phyloP scores from a whole-genome alignment of 306 rosid genomes.

The Calophaca sinica region DNA sequence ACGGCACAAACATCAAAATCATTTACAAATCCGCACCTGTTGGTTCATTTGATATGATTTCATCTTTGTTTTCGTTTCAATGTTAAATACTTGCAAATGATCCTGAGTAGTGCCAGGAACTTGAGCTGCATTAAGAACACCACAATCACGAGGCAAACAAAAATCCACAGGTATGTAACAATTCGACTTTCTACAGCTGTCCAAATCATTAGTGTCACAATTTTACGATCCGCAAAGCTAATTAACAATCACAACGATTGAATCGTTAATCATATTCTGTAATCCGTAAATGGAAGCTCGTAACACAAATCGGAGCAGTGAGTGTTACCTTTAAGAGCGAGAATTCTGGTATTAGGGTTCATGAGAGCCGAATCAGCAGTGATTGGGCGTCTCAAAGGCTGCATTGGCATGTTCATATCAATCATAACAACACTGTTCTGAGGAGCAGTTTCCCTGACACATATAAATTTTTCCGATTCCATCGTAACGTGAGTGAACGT shows the following conservation, averaged over 20 bases:
- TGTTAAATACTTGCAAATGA: conserved; percentile 82
- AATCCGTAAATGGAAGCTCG: not conserved
- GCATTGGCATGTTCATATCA: conserved; percentile 83
- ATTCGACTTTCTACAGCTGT: not conserved
- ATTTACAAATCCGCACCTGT: conserved; percentile 59
- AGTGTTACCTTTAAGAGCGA: conserved; percentile 71
- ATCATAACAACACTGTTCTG: conserved; percentile 76
- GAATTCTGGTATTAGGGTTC: conserved; percentile 79
- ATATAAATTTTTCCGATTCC: conserved; percentile 86
- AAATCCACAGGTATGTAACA: not conserved
- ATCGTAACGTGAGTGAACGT: conserved; percentile 83
- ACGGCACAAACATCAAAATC: conserved; percentile 11
- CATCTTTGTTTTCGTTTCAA: conserved; percentile 72
- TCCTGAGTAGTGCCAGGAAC: conserved; percentile 83
- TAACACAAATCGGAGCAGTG: conserved; percentile 1
- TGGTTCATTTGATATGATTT: conserved; percentile 85
- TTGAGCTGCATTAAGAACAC: conserved; percentile 62
- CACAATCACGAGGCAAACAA: conserved; percentile 15
- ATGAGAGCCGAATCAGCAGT: conserved; percentile 87
- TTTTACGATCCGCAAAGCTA: conserved; percentile 8
- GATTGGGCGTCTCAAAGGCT: conserved; percentile 82
- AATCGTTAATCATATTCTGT: not conserved
- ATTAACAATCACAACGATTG: conserved; percentile 14
- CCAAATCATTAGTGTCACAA: not conserved
- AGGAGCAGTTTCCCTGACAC: conserved; percentile 83